These are phyloP conservation scores for Porphyrellus sp. DNA, from an alignment of 1,284 basidiomycete genomes.

Conservation along the genomic window DNA sequence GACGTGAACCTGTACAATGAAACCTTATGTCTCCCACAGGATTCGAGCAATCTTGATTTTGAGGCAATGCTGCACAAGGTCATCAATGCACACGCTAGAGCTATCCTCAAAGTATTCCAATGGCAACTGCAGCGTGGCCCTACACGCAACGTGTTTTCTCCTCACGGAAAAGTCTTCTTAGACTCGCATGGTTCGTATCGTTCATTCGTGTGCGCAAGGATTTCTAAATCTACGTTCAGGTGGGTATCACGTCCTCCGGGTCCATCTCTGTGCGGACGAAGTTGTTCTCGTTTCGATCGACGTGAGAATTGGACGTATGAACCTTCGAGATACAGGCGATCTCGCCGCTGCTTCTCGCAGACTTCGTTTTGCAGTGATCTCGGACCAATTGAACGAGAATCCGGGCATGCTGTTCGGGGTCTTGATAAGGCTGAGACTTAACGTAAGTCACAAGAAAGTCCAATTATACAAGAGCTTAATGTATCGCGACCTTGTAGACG, in stretches of 20 bases:
- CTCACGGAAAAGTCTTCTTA: conserved; percentile 53
- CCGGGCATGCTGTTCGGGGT: conserved; percentile 53
- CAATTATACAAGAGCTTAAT: neutral
- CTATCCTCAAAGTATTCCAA: conserved; percentile 55
- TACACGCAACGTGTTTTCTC: conserved; percentile 55
- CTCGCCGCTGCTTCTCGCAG: conserved; percentile 68
- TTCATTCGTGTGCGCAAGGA: neutral
- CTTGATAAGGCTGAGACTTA: conserved; percentile 52
- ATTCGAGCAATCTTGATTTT: conserved; percentile 67
- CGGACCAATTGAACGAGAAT: conserved; percentile 61
- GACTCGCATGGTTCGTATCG: conserved; percentile 48
- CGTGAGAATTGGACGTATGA: conserved; percentile 66
- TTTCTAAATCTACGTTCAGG: conserved; percentile 31
- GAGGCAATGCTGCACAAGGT: conserved; percentile 58
- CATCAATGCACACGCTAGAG: conserved; percentile 58
- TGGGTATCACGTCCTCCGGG: conserved; percentile 53
- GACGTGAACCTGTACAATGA: neutral
- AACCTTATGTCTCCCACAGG: conserved; percentile 38
- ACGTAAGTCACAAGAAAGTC: conserved; percentile 40
- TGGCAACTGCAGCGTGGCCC: conserved; percentile 49
- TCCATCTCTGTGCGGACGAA: conserved; percentile 71
- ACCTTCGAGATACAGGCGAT: conserved; percentile 70
- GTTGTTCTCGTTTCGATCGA: conserved; percentile 70
- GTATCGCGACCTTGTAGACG: conserved; percentile 44
- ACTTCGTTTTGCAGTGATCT: conserved; percentile 52